Conservation (phyloP, 768 basidiomycete genomes). For the Auriscalpium orientale region DNA sequence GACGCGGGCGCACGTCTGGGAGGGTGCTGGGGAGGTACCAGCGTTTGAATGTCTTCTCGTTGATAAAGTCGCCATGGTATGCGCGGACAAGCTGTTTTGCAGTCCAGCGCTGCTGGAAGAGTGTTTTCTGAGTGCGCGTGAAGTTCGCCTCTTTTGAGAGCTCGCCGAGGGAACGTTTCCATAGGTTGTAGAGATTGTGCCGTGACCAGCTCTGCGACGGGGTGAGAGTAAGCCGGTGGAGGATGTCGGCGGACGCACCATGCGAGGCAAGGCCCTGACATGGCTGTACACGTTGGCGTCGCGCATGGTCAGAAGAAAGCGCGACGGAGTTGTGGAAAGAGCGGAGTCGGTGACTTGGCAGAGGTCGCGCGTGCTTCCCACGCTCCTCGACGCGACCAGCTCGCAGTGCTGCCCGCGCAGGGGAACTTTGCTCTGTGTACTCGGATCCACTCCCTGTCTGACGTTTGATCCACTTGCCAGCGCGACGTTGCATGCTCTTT, state of each 20-base stretch:
- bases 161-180: slow-evolving; percentile 59
- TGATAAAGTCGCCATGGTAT: slow-evolving; percentile 94
- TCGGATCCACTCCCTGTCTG: too few relatives aligned
- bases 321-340: too few relatives aligned
- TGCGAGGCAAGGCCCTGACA: not conserved
- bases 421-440: too few relatives aligned
- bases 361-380: too few relatives aligned
- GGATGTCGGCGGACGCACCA: not conserved
- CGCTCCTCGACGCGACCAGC: too few relatives aligned
- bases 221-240: not conserved
- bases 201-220: slow-evolving; percentile 76
- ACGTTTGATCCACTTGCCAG: too few relatives aligned
- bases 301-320: not conserved
- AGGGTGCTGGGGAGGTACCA: slow-evolving; percentile 88
- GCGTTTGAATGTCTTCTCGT: slow-evolving; percentile 87
- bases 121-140: slow-evolving; percentile 44
- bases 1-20: slow-evolving; percentile 74
- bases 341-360: too few relatives aligned
- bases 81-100: slow-evolving; percentile 82
- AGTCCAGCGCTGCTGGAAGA: slow-evolving; percentile 90
- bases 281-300: not conserved
- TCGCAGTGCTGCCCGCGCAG: too few relatives aligned
- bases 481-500: too few relatives aligned
- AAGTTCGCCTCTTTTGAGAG: slow-evolving; percentile 47
- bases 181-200: slow-evolving; percentile 85